A percentile compares a stretch with the other conserved stretches of the same genome.
Conservation (phyloP, 2,329 filamentous ascomycete genomes). For the Aspergillus felis region DNA sequence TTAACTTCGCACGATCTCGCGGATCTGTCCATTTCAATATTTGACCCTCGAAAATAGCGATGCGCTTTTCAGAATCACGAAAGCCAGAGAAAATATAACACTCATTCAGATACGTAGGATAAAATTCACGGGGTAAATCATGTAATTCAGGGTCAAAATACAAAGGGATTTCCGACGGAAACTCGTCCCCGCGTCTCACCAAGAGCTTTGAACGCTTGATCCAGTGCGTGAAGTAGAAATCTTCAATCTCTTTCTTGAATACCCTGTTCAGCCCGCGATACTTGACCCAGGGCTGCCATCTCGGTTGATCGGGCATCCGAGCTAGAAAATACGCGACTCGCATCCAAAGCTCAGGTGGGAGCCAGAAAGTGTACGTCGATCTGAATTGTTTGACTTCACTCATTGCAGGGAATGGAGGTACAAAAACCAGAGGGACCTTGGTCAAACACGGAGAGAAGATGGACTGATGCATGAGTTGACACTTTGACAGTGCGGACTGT, state of each 20-base stretch:
- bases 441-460: background rate
- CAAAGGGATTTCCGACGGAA: background rate
- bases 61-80: background rate
- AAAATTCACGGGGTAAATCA: no score
- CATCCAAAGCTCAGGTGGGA: background rate
- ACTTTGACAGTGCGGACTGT: no score
- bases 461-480: no score
- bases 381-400: background rate
- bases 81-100: background rate
- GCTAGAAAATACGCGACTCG: background rate
- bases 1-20: background rate
- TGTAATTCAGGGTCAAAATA: background rate
- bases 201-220: background rate
- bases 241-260: background rate
- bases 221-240: background rate
- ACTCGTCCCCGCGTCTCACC: background rate
- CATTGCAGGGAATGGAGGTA: background rate
- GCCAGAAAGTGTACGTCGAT: background rate
- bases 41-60: background rate
- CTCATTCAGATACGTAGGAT: background rate
- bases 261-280: background rate
- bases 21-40: background rate
- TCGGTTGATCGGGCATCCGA: background rate
- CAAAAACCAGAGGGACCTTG: background rate
- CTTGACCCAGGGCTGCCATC: background rate